These are phyloP conservation scores for Herpotrichia juniperi DNA, from an alignment of 2,329 filamentous ascomycete genomes.

Conservation along the genomic window DNA sequence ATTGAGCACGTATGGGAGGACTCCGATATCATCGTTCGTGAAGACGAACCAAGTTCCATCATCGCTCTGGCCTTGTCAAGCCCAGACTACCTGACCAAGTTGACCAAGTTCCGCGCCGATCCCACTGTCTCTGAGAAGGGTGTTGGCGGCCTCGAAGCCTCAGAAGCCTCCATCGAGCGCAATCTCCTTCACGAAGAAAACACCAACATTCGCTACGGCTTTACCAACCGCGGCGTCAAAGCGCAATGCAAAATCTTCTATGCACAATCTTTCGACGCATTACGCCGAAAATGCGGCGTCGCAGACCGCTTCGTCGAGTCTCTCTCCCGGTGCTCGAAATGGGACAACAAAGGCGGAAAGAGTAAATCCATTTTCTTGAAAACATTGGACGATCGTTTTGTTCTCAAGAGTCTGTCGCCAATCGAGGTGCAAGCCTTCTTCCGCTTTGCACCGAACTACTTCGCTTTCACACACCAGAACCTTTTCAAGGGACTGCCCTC, in stretches of 20 bases:
- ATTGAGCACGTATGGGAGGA: conserved; percentile 97
- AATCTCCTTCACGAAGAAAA: conserved; percentile 84
- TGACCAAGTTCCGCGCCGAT: conserved; percentile 66
- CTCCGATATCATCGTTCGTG: conserved; percentile 94
- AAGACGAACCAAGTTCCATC: conserved; percentile 95
- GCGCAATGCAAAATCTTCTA: conserved; percentile 99
- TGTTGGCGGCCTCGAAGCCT: conserved; percentile 26
- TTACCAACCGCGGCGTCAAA: conserved; percentile 88
- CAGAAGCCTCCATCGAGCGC: conserved; percentile 78
- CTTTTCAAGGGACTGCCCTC: conserved; percentile 92
- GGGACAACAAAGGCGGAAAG: conserved; percentile 97
- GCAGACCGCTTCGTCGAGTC: conserved; percentile 95
- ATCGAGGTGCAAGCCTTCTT: conserved; percentile 94
- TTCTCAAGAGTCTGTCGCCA: conserved; percentile 88
- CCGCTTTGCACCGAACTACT: conserved; percentile 95
- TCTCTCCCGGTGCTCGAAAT: conserved; percentile 92
- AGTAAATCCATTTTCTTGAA: conserved; percentile 98
- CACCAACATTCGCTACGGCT: conserved; percentile 95
- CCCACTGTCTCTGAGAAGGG: conserved; percentile 23
- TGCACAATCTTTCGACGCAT: conserved; percentile 94
- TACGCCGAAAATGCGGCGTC: conserved; percentile 90
- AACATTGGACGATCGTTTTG: conserved; percentile 90
- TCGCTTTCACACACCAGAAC: conserved; percentile 94
- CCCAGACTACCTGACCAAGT: conserved; percentile 82
- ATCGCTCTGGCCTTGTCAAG: conserved; percentile 92